phyloP scores from a whole-genome alignment of 2,329 filamentous ascomycete genomes.

The Colletotrichum agaves region DNA sequence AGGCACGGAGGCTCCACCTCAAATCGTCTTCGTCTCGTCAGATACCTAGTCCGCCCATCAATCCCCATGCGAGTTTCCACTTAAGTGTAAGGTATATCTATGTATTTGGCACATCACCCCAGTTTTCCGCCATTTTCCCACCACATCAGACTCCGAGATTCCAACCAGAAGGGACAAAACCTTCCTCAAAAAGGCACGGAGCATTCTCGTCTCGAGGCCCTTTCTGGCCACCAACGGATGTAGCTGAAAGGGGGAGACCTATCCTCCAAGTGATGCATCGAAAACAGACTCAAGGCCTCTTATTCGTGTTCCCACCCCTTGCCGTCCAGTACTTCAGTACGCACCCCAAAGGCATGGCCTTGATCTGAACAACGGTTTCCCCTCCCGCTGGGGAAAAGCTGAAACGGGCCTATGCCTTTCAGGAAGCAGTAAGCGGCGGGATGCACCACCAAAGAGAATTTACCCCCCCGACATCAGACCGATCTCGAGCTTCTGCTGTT shows the following conservation, averaged over 20 bases:
- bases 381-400: not conserved
- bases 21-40: not conserved
- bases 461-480: too few relatives aligned
- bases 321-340: not conserved
- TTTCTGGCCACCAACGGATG: not conserved
- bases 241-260: not conserved
- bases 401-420: not conserved
- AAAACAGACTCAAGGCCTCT: not conserved
- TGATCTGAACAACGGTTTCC: too few relatives aligned
- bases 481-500: too few relatives aligned
- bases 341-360: too few relatives aligned
- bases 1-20: not conserved
- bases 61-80: too few relatives aligned
- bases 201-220: slow-evolving; percentile 5
- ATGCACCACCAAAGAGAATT: too few relatives aligned
- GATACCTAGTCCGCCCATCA: not conserved
- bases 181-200: not conserved
- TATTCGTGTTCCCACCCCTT: not conserved
- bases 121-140: too few relatives aligned
- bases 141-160: too few relatives aligned
- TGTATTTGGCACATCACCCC: not conserved
- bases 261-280: slow-evolving; percentile 9
- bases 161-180: not conserved
- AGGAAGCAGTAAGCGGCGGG: too few relatives aligned
- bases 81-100: too few relatives aligned